These are phyloP conservation scores for Pseudopithomyces chartarum DNA, from an alignment of 2,329 filamentous ascomycete species.

Conservation along the genomic window DNA sequence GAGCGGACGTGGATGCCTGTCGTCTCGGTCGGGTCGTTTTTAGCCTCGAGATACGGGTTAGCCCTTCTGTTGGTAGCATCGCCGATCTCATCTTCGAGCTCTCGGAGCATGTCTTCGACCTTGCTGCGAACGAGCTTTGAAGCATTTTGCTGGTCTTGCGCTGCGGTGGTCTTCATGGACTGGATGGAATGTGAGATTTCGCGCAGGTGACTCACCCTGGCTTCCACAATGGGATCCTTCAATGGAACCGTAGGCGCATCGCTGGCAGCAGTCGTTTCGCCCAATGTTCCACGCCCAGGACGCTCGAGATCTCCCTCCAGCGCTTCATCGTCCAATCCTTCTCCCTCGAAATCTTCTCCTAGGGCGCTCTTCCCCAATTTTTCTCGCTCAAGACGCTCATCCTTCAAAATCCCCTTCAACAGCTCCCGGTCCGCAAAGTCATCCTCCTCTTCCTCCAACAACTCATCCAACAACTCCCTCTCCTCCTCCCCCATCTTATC, in stretches of 20 bases:
- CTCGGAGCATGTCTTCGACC: not conserved
- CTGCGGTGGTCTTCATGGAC: constrained; percentile 3
- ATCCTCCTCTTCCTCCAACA: too few relatives aligned
- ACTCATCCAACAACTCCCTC: too few relatives aligned
- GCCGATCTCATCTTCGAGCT: not conserved
- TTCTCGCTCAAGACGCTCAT: too few relatives aligned
- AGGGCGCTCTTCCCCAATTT: too few relatives aligned
- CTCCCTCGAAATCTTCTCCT: too few relatives aligned
- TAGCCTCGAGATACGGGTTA: not conserved
- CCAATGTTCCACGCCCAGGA: too few relatives aligned
- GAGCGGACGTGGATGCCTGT: not conserved
- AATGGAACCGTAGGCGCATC: not conserved
- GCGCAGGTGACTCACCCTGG: constrained; percentile 1
- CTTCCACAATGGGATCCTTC: not conserved
- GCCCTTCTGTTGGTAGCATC: not conserved
- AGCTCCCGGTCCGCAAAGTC: too few relatives aligned
- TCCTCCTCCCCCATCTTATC: too few relatives aligned
- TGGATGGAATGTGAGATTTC: constrained; percentile 12
- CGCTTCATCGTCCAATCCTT: too few relatives aligned
- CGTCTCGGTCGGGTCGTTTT: not conserved
- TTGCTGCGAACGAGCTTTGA: not conserved
- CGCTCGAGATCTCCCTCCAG: not conserved
- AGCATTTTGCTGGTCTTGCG: not conserved
- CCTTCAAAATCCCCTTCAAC: too few relatives aligned
- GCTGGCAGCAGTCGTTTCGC: not conserved